These are phyloP conservation scores for Cornus controversa DNA, from an alignment of 148 eudicot genomes.

Conservation along the genomic window DNA sequence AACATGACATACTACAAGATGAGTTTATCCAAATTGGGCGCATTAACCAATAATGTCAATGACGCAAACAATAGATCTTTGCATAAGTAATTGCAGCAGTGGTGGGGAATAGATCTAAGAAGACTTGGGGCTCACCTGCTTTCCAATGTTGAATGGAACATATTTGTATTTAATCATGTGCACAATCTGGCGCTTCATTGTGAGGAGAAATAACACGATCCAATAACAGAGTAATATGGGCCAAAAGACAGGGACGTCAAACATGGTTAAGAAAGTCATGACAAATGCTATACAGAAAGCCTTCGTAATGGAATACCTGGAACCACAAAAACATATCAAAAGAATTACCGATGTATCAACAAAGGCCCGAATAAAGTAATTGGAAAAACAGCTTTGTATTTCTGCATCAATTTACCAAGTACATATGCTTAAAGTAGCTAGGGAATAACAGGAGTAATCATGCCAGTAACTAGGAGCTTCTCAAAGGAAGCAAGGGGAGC, in stretches of 20 bases:
- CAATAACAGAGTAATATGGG: slow-evolving; percentile 74
- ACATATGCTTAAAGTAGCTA: background rate
- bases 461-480: background rate
- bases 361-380: no score
- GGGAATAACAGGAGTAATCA: background rate
- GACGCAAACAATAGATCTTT: background rate
- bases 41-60: background rate
- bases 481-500: no score
- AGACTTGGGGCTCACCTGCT: slow-evolving; percentile 54
- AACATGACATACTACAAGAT: background rate
- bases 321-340: slow-evolving; percentile 13
- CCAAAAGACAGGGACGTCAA: slow-evolving; percentile 83
- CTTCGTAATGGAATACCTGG: slow-evolving; percentile 76
- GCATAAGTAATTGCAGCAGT: background rate
- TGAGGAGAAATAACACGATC: slow-evolving; percentile 73
- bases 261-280: slow-evolving; percentile 65
- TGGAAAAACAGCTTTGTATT: background rate
- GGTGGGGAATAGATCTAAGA: background rate
- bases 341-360: background rate
- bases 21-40: background rate
- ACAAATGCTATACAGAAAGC: slow-evolving; percentile 58
- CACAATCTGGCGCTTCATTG: slow-evolving; percentile 88
- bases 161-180: slow-evolving; percentile 93
- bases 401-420: background rate
- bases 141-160: slow-evolving; percentile 75